Conservation (phyloP, 305 asterid genomes). For the Solanum chacoense region DNA sequence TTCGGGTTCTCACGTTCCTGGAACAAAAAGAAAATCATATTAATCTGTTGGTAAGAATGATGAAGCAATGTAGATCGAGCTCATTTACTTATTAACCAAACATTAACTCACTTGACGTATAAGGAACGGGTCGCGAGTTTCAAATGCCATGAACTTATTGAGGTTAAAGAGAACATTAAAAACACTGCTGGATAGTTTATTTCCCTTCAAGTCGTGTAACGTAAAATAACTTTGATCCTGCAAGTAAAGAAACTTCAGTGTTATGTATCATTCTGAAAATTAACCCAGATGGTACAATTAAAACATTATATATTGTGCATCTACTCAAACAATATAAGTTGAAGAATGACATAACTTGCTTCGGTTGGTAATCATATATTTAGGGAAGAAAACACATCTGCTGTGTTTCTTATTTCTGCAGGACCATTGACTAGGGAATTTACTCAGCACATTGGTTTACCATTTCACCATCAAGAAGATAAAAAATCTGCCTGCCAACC, state of each 20-base stretch:
- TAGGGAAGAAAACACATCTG: not conserved
- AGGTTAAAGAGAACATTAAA: constrained; percentile 94
- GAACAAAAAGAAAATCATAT: constrained; percentile 5
- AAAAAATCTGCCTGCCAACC: not conserved
- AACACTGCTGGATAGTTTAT: constrained; percentile 82
- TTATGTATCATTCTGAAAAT: not conserved
- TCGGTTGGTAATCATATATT: not conserved
- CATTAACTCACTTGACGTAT: constrained; percentile 74
- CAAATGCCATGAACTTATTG: constrained; percentile 98
- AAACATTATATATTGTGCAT: not conserved
- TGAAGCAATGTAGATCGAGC: not conserved
- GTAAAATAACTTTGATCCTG: constrained; percentile 82
- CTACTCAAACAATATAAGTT: not conserved
- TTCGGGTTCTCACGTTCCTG: constrained; percentile 99
- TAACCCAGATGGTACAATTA: not conserved
- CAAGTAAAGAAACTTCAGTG: constrained; percentile 19
- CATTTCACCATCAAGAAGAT: not conserved
- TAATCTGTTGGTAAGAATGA: not conserved
- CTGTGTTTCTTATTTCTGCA: not conserved
- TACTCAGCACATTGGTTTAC: not conserved
- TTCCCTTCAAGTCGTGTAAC: constrained; percentile 68
- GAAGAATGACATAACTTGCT: not conserved
- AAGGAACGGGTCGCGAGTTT: constrained; percentile 95
- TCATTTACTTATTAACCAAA: not conserved
- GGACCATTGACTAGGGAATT: not conserved